phyloP scores from a whole-genome alignment of 164 flowering plant species.

The Brasenia schreberi region DNA sequence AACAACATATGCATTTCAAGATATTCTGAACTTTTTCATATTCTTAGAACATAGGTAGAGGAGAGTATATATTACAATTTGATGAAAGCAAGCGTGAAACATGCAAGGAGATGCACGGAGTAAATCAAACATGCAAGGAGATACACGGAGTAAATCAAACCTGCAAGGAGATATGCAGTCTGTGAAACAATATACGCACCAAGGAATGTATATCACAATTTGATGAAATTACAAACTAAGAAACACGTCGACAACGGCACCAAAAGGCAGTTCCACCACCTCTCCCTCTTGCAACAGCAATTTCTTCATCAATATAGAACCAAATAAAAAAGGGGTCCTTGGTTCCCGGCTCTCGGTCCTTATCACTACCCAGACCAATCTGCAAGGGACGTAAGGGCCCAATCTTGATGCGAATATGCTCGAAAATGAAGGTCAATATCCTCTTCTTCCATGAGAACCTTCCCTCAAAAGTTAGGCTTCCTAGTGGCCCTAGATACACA shows the following conservation, averaged over 20 bases:
- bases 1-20: no score
- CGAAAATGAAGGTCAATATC: conserved; percentile 74
- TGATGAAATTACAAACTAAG: neutral
- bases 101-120: no score
- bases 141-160: no score
- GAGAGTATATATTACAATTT: no score
- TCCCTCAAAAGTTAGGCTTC: conserved; percentile 76
- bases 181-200: no score
- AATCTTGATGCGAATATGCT: conserved; percentile 57
- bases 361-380: conserved; percentile 33
- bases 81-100: no score
- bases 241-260: conserved; percentile 66
- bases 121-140: no score
- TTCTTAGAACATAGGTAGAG: no score
- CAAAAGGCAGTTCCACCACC: conserved; percentile 96
- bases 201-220: no score
- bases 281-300: conserved; percentile 84
- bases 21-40: no score
- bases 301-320: conserved; percentile 90
- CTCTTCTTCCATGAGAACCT: conserved; percentile 78
- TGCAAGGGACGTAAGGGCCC: conserved; percentile 72
- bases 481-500: conserved; percentile 73
- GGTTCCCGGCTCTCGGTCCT: conserved; percentile 61
- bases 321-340: conserved; percentile 88
- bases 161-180: no score